Base-by-base conservation (phyloP, 1,284 basidiomycete species). In the Gymnopus androsaceus region DNA sequence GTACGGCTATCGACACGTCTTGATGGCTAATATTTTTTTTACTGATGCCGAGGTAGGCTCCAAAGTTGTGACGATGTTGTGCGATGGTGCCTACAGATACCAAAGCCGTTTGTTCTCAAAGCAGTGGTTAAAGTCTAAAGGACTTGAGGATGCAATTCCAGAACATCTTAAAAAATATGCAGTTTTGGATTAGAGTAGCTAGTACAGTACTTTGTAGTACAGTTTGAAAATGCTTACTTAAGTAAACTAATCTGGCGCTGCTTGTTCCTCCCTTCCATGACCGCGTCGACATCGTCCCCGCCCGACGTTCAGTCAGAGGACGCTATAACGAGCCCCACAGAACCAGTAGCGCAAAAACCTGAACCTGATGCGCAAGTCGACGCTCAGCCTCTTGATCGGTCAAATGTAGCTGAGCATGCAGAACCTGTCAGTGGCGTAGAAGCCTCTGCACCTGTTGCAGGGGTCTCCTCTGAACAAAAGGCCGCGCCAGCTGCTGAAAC, bases 31-130 rank as follows among this genome's bases (percentile, higher is more conserved):
- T 11, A 42, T 5, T 5, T 21, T 44, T 55, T 34, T 48, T 33
- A 49, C 28, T 27, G 48, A 50, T 50, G 36, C 48, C 48, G 48
- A 50, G 36, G 33, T 63, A 92, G 92, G 94, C 31, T 92, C 88
- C 42, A 94, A 82, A 9, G 80, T 99, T 38, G 95, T 89, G 4
- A 99, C 97, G 3, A 84, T 98, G 54, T 75, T 99, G 36, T 94
- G 92, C 70, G 96, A 98, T 68, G 95, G 95, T 23, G 96, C 96
- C 36, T 96, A 98, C 69, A 82, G 96, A 66, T 99, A 99, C 70
- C 97, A 99, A 76, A 94, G 91, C 57, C 82, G 97, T 11, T 77
- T 99, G 42, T 98, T 98, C 77, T 97, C 94, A n/a, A 90, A 91
- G 70, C 85, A 86, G 64, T 99, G 97, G 97, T 76, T 99, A 55